phyloP scores from a whole-genome alignment of 345 rosid species.

The Turnera subulata region DNA sequence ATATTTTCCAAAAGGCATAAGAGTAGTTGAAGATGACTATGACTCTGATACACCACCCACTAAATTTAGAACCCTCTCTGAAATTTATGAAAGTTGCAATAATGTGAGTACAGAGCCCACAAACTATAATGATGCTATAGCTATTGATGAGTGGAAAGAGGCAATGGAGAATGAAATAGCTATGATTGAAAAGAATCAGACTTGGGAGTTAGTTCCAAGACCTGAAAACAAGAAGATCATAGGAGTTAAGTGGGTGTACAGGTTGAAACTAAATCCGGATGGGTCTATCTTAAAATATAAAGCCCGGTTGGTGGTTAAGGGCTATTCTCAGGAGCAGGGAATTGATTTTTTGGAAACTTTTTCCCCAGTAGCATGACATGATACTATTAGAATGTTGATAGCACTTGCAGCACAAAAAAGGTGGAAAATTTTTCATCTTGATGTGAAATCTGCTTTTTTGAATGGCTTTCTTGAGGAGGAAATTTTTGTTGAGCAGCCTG shows the following conservation, averaged over 20 bases:
- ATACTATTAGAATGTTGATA: neutral
- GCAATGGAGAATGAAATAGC: neutral
- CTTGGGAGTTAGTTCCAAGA: neutral
- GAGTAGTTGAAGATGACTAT: neutral
- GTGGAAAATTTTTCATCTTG: neutral
- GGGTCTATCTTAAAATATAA: neutral
- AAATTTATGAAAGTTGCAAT: neutral
- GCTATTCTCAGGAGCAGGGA: neutral
- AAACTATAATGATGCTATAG: neutral
- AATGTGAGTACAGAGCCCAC: neutral
- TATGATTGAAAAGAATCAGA: neutral
- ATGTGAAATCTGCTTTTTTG: neutral
- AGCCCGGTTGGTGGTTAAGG: neutral
- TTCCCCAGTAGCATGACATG: neutral
- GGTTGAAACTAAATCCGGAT: neutral
- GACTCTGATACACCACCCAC: accelerated
- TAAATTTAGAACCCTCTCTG: neutral
- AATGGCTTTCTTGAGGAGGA: neutral
- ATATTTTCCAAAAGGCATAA: neutral
- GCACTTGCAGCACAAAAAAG: neutral
- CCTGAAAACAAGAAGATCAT: neutral
- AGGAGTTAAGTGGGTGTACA: neutral
- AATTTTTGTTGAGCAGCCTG: neutral
- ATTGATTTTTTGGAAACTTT: neutral
- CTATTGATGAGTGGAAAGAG: neutral